A percentile compares a stretch with the other conserved stretches of the same genome.
Evolutionary conservation across 1,284 basidiomycete species (phyloP).

Genomic region (Termitomyces sp.): DNA sequence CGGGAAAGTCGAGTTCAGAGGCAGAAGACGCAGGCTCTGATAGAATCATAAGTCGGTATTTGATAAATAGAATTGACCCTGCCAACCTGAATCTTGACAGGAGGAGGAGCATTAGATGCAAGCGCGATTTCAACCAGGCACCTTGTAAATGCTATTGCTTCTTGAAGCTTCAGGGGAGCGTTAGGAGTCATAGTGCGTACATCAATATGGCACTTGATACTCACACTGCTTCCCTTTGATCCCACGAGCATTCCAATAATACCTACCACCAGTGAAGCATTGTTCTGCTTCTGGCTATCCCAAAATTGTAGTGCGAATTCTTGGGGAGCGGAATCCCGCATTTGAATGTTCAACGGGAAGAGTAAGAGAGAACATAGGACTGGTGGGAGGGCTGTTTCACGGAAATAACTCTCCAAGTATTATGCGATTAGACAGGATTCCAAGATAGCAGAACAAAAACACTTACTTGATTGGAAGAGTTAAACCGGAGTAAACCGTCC

Average conservation of each 20-base stretch:
- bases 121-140: conserved; percentile 86
- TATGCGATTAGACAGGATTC: conserved; percentile 4
- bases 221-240: conserved; percentile 66
- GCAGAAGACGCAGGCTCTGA: conserved; percentile 64
- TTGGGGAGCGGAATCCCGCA: conserved; percentile 72
- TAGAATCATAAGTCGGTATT: conserved; percentile 1
- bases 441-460: not conserved
- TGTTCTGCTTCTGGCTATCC: conserved; percentile 85
- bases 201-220: conserved; percentile 19
- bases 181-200: not conserved
- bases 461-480: conserved; percentile 89
- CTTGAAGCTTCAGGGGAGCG: conserved; percentile 40
- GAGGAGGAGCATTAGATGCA: conserved; percentile 86
- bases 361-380: conserved; percentile 80
- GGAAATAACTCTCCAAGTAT: conserved; percentile 85
- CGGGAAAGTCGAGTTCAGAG: conserved; percentile 54
- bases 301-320: conserved; percentile 96
- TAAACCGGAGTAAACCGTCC: conserved; percentile 84
- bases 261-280: conserved; percentile 73
- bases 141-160: conserved; percentile 66
- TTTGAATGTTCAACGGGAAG: conserved; percentile 71
- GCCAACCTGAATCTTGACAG: conserved; percentile 77
- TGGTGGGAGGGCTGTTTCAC: conserved; percentile 84
- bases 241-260: conserved; percentile 75
- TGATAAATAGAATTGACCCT: conserved; percentile 4